Base-by-base conservation (phyloP, 805 yeast genomes). In the Candida loeiensis region DNA sequence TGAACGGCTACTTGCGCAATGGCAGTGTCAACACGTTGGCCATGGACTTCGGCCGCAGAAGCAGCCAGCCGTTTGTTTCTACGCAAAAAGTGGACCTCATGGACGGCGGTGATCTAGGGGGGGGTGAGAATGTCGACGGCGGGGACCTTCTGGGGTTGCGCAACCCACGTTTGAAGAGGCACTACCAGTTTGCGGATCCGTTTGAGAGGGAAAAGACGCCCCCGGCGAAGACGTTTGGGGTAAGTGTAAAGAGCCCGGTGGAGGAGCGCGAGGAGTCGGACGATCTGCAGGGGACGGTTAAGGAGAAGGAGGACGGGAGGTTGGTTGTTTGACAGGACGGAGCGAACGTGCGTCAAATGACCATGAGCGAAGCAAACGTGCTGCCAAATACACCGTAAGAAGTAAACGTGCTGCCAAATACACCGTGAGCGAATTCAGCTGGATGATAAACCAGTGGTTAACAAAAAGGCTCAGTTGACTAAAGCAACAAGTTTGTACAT, bases 81-180 rank as follows among this genome's bases (percentile, higher is more conserved):
- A 51, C 56, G 4, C 53, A 51, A 24, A 48, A 54, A 1, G 47
- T 47, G 7, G 62, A 53, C 36, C 45, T 59, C 29, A 48, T 61
- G 6, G 65, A 55, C 15, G 55, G 53, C 7, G 56, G 49, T 11
- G 63, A 55, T 36, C 43, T 54, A 21, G 51, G 53, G n/a, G 60
- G 49, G 8, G 14, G 34, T 4, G 34, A 16, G 14, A 30, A 24
- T 11, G 32, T 27, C 16, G 60, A 54, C 22, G 38, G 52, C 29
- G 50, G 46, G 3, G 53, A 45, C 35, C 46, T 59, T 20, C 34
- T 41, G 34, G 46, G 45, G 14, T 44, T 59, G 34, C 41, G 63
- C 19, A 59, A 60, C 39, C 64, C 64, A 1, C 44, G 63, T 24
- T 49, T 56, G 26, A 56, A 55, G 34, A 58, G 53, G 40, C 66